Evolutionary conservation across 768 basidiomycete genomes (phyloP).

Genomic region (Paxillus ammoniavirescens): DNA sequence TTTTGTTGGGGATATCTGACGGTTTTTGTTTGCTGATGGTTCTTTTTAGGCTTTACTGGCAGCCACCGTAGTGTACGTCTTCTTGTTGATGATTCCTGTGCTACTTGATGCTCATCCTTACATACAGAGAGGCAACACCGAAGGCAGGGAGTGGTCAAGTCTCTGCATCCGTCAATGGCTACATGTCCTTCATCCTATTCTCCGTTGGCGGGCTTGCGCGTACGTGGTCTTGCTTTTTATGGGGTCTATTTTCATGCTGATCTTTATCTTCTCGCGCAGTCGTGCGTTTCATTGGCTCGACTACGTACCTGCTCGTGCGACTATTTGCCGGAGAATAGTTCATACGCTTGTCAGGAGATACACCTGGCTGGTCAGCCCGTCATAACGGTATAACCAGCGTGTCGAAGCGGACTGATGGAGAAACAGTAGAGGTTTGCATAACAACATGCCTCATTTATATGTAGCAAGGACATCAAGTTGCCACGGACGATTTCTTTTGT

Average conservation of each 20-base stretch:
- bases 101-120: not conserved
- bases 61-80: slow-evolving; percentile 68
- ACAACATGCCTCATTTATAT: not conserved
- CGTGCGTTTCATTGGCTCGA: slow-evolving; percentile 80
- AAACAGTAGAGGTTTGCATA: not conserved
- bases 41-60: slow-evolving; percentile 59
- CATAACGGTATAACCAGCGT: not conserved
- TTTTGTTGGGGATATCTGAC: slow-evolving; percentile 22
- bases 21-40: slow-evolving; percentile 8
- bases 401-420: not conserved
- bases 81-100: not conserved
- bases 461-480: not conserved
- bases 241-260: not conserved
- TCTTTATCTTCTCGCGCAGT: slow-evolving; percentile 43
- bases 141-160: slow-evolving; percentile 48
- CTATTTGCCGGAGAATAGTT: slow-evolving; percentile 82
- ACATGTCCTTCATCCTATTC: slow-evolving; percentile 87
- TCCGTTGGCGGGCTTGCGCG: slow-evolving; percentile 86
- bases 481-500: slow-evolving; percentile 11
- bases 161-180: slow-evolving; percentile 66
- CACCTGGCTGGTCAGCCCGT: not conserved
- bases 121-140: slow-evolving; percentile 38
- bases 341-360: not conserved
- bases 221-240: slow-evolving; percentile 40
- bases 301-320: slow-evolving; percentile 80